phyloP scores from a whole-genome alignment of 805 yeast genomes.

The Kodamaea neixiangensis region DNA sequence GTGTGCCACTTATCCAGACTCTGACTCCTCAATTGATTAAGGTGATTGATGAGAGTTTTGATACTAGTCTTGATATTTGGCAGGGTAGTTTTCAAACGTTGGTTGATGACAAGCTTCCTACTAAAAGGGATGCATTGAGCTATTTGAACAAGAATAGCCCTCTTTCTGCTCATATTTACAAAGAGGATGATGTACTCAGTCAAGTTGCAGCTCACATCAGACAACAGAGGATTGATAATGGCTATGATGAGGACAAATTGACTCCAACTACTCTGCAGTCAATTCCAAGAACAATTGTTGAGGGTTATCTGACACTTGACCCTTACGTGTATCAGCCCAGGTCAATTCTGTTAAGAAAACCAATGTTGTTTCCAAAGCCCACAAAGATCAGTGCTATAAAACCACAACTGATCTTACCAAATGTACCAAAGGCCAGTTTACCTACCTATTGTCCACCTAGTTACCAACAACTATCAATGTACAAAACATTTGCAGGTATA shows the following conservation, averaged over 20 bases:
- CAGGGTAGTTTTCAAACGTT: neutral
- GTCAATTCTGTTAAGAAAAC: neutral
- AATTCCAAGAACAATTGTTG: neutral
- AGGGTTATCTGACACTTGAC: neutral
- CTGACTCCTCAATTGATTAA: constrained; percentile 4
- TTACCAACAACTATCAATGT: constrained; percentile 8
- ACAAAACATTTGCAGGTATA: constrained; percentile 1
- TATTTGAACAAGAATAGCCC: neutral
- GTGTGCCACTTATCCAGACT: neutral
- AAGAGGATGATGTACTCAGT: neutral
- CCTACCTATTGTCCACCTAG: constrained; percentile 14
- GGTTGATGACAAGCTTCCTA: neutral
- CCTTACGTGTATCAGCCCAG: neutral
- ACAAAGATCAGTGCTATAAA: neutral
- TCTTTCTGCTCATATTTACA: neutral
- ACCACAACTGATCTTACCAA: neutral
- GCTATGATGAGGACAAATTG: neutral
- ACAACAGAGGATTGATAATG: neutral
- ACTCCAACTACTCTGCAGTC: neutral
- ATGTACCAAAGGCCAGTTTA: neutral
- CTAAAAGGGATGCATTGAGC: neutral
- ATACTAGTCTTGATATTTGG: constrained; percentile 7
- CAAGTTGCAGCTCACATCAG: neutral
- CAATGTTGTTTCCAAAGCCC: neutral
- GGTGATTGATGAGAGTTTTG: constrained; percentile 21